Conservation (phyloP, 306 rosid genomes). For the Amphicarpaea edgeworthii region DNA sequence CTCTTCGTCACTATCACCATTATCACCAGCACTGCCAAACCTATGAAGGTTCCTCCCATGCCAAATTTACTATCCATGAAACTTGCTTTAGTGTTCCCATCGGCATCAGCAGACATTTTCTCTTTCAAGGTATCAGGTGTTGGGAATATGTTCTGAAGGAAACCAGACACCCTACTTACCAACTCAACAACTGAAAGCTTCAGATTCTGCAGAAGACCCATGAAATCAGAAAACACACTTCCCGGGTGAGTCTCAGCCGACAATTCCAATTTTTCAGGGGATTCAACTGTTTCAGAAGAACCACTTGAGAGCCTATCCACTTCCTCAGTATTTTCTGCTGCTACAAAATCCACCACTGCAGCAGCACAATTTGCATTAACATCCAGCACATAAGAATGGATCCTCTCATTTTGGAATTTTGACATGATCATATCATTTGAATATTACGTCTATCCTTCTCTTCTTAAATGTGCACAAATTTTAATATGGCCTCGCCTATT, state of each 20-base stretch:
- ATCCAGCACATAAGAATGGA: background rate
- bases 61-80: constrained; percentile 27
- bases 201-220: constrained; percentile 47
- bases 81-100: constrained; percentile 43
- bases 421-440: too few relatives aligned
- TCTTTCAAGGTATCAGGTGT: constrained; percentile 42
- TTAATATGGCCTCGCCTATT: background rate
- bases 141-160: constrained; percentile 63
- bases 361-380: constrained; percentile 37
- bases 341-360: constrained; percentile 47
- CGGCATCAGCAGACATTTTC: constrained; percentile 39
- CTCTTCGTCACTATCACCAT: constrained; percentile 78
- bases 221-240: constrained; percentile 26
- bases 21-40: constrained; percentile 67
- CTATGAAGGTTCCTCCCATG: constrained; percentile 65
- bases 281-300: constrained; percentile 21
- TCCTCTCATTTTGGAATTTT: too few relatives aligned
- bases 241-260: background rate
- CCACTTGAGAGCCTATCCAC: background rate
- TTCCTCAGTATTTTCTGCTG: background rate
- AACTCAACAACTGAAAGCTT: constrained; percentile 54
- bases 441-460: too few relatives aligned
- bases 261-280: background rate
- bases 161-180: constrained; percentile 55
- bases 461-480: too few relatives aligned